Conservation (phyloP, 441 rosid species). For the Erodium moschatum region DNA sequence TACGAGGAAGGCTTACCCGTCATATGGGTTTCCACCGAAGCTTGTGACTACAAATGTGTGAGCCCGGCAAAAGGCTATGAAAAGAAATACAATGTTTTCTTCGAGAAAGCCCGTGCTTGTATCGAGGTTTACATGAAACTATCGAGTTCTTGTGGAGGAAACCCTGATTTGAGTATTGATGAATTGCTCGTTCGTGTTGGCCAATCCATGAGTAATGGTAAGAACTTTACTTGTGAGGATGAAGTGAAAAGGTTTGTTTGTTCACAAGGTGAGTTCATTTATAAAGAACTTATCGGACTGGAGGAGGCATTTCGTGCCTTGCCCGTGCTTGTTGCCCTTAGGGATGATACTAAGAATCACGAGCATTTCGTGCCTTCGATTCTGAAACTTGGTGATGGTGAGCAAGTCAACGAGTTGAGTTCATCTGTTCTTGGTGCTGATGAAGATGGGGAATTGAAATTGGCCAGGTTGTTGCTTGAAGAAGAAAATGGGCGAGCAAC, state of each 20-base stretch:
- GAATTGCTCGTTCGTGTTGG: conserved; percentile 62
- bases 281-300: neutral
- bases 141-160: conserved; percentile 53
- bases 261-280: conserved; percentile 5
- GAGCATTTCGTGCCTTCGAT: neutral
- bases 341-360: conserved; percentile 3
- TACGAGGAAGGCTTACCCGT: conserved; percentile 68
- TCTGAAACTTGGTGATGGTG: neutral
- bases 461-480: conserved; percentile 1
- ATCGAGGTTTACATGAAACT: conserved; percentile 57
- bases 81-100: conserved; percentile 42
- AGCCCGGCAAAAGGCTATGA: conserved; percentile 55
- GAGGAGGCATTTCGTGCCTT: neutral
- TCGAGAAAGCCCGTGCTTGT: conserved; percentile 53
- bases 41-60: conserved; percentile 57
- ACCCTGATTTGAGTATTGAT: conserved; percentile 49
- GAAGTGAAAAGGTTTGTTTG: neutral
- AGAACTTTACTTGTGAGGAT: conserved; percentile 37
- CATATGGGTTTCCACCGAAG: conserved; percentile 60
- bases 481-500: conserved; percentile 7
- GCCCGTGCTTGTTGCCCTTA: neutral
- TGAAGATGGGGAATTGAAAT: conserved; percentile 2
- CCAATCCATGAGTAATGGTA: conserved; percentile 55
- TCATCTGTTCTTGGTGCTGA: conserved; percentile 3
- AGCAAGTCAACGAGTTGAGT: neutral